A percentile compares a stretch with the other conserved stretches of the same genome.
These are phyloP conservation scores for Trichoderma simmonsii DNA, from an alignment of 2,329 filamentous ascomycete species.

Conservation along the genomic window DNA sequence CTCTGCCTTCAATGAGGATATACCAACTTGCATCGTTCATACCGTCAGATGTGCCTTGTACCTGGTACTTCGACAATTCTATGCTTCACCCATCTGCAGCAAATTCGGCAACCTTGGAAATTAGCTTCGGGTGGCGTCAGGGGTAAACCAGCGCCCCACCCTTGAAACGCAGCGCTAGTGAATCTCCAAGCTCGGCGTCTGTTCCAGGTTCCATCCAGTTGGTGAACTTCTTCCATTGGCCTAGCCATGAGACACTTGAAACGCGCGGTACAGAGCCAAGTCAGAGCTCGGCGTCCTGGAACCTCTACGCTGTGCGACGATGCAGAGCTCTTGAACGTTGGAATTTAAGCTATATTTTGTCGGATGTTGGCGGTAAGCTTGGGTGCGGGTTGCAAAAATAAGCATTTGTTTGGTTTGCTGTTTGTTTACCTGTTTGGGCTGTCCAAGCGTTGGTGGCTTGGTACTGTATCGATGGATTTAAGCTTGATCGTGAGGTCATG, in stretches of 20 bases:
- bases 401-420: neutral
- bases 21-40: neutral
- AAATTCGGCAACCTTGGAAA: conserved; percentile 9
- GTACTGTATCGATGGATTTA: neutral
- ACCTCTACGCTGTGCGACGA: neutral
- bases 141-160: neutral
- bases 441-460: neutral
- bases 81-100: neutral
- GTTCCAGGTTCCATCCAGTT: conserved; percentile 17
- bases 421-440: neutral
- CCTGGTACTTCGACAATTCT: neutral
- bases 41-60: neutral
- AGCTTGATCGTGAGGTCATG: neutral
- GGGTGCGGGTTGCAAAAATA: neutral
- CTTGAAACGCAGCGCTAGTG: conserved; percentile 13
- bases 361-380: neutral
- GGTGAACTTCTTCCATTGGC: conserved; percentile 8
- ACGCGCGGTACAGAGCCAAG: conserved; percentile 9
- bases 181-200: conserved; percentile 9
- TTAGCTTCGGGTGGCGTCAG: conserved; percentile 17
- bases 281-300: neutral
- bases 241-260: conserved; percentile 8
- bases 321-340: neutral
- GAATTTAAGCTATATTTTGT: neutral
- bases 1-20: neutral